Conservation (phyloP, 345 rosid species). For the Noccaea bulbosa region DNA sequence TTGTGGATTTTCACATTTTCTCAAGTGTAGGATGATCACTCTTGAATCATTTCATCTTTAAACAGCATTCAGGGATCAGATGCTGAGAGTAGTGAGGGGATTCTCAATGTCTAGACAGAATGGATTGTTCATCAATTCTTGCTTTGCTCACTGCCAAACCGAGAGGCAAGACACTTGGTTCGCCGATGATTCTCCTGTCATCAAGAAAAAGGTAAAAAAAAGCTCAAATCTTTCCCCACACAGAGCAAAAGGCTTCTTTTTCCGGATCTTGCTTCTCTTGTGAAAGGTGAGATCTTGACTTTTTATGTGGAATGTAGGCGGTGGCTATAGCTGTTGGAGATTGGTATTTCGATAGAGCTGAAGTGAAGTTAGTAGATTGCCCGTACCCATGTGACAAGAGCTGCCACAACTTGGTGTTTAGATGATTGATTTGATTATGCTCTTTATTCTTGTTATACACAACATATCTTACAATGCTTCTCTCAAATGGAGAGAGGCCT, state of each 20-base stretch:
- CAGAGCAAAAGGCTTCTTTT: background rate
- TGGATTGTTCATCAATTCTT: conserved; percentile 88
- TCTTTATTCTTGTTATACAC: conserved; percentile 32
- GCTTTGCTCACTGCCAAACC: conserved; percentile 95
- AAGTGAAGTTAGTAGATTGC: conserved; percentile 71
- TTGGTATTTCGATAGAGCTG: conserved; percentile 85
- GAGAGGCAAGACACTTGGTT: conserved; percentile 99
- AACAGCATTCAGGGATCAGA: conserved; percentile 82
- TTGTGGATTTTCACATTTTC: background rate
- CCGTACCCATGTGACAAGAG: conserved; percentile 88
- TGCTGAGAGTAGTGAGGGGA: conserved; percentile 66
- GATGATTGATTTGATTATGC: conserved; percentile 40
- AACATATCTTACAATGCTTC: conserved; percentile 27
- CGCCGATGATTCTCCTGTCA: conserved; percentile 75
- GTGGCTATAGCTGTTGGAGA: conserved; percentile 91
- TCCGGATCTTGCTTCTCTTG: background rate
- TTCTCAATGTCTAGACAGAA: conserved; percentile 73
- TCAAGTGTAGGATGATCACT: background rate
- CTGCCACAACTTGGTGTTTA: conserved; percentile 92
- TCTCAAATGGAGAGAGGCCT: conserved; percentile 31
- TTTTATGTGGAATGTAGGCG: conserved; percentile 49
- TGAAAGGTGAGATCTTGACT: background rate
- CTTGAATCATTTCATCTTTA: background rate
- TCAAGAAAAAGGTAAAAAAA: conserved; percentile 69
- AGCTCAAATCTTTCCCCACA: conserved; percentile 22